Evolutionary conservation across 1,139 yeast species (phyloP).

Genomic region (Eremothecium sinecaudum): DNA sequence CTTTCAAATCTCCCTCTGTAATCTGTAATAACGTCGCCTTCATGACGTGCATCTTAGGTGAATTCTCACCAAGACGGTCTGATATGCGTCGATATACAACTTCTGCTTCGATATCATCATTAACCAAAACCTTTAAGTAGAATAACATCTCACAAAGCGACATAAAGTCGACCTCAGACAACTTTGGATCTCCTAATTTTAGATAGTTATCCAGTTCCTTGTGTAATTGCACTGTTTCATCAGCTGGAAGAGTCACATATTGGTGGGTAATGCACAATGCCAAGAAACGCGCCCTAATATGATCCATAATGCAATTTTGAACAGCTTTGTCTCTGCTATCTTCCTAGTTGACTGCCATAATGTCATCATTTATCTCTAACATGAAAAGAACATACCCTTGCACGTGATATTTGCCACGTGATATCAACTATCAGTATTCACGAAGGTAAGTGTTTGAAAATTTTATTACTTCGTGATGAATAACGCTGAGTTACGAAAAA

Average conservation of each 20-base stretch:
- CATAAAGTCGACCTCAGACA: conserved; percentile 44
- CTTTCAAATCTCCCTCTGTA: conserved; percentile 21
- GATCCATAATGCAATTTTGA: conserved; percentile 8
- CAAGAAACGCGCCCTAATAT: conserved; percentile 29
- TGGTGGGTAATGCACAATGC: conserved; percentile 33
- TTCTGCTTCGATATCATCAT: conserved; percentile 64
- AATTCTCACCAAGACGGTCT: conserved; percentile 52
- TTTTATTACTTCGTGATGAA: too few relatives aligned
- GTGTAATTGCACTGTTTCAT: conserved; percentile 31
- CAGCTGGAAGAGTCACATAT: conserved; percentile 35
- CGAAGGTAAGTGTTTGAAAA: too few relatives aligned
- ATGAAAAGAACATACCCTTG: too few relatives aligned
- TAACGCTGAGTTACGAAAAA: too few relatives aligned
- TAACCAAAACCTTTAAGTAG: conserved; percentile 52
- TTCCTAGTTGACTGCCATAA: too few relatives aligned
- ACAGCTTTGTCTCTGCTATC: too few relatives aligned
- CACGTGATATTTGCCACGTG: too few relatives aligned
- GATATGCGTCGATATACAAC: conserved; percentile 49
- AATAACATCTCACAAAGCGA: conserved; percentile 63
- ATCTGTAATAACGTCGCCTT: conserved; percentile 25
- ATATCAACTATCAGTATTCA: too few relatives aligned
- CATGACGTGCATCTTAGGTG: conserved; percentile 26
- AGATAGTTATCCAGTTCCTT: conserved; percentile 28
- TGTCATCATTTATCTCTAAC: too few relatives aligned
- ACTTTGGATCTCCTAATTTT: conserved; percentile 18